Evolutionary conservation across 768 basidiomycete species (phyloP), one percentile per base, ranked within the genome.

Genomic region (Amanita thiersii): DNA sequence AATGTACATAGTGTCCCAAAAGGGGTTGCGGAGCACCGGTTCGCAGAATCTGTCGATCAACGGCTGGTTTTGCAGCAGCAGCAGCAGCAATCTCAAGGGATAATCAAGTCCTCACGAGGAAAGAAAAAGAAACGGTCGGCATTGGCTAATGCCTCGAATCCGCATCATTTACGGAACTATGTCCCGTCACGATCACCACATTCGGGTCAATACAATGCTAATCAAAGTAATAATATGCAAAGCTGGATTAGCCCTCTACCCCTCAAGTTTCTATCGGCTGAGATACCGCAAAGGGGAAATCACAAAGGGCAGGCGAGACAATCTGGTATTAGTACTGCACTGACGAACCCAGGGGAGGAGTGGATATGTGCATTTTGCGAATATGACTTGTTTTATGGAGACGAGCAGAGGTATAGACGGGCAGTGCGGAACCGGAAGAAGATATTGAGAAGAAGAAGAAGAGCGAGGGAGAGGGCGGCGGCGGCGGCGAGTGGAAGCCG

Each of bases 281-380:
- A 83, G 47, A 68, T 87, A 31, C 76, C 81, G 11, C 66, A 72
- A 29, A 70, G 61, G 41, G 52, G 58, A 10, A 35, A 52, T 26
- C 53, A 50, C 44, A 48, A 15, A 47, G 21, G 26, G 48, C 33
- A 31, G 44, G 40, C 52, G 50, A 42, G 40, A 34, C 47, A 39
- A 47, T 5, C 48, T 19, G 40, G n/a, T 37, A 4, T n/a, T 50
- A 46, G 38, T 24, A 12, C 37, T 28, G 3, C 29, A 30, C 59
- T 80, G 40, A 70, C 69, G 17, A 71, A 77, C 45, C 77, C 80
- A 5, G 70, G 62, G 24, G 90, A 96, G 17, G 94, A 97, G 58
- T 96, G 88, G 83, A 81, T 97, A 45, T 98, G 94, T 57, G 76
- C 85, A 47, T 86, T 85, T 53, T 98, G 94, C 67, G 94, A 98